These are phyloP conservation scores for Emydomyces testavorans DNA, from an alignment of 2,329 filamentous ascomycete species.

Conservation along the genomic window DNA sequence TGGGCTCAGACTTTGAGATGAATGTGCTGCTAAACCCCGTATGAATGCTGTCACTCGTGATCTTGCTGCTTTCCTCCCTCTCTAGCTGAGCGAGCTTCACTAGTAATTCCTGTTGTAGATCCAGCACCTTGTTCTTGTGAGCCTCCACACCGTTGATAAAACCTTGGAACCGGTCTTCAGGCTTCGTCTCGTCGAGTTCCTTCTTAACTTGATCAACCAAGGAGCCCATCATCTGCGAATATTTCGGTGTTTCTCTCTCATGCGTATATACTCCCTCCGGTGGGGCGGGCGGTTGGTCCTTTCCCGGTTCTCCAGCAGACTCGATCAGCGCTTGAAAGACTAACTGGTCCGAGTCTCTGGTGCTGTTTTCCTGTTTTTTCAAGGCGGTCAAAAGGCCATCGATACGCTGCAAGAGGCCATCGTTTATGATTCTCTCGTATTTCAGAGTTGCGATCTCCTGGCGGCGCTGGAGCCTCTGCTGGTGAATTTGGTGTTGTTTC, in stretches of 20 bases:
- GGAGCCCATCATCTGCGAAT: conserved; percentile 98
- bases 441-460: conserved; percentile 82
- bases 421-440: conserved; percentile 83
- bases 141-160: conserved; percentile 68
- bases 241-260: conserved; percentile 65
- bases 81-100: conserved; percentile 69
- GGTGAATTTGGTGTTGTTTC: conserved; percentile 94
- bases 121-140: conserved; percentile 66
- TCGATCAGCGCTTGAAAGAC: conserved; percentile 87
- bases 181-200: conserved; percentile 61
- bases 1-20: conserved; percentile 50
- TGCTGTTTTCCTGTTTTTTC: conserved; percentile 58
- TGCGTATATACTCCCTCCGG: conserved; percentile 70
- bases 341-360: conserved; percentile 59
- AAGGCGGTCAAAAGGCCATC: conserved; percentile 64
- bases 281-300: conserved; percentile 60
- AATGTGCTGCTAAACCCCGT: conserved; percentile 84
- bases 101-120: conserved; percentile 63
- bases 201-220: conserved; percentile 88
- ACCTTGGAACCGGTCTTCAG: conserved; percentile 56
- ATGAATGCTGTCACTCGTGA: conserved; percentile 81
- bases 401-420: conserved; percentile 77
- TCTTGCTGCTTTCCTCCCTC: conserved; percentile 74
- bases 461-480: conserved; percentile 73
- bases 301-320: conserved; percentile 55